phyloP scores from a whole-genome alignment of 352 stramenopile species.

The Phytophthora nicotianae region DNA sequence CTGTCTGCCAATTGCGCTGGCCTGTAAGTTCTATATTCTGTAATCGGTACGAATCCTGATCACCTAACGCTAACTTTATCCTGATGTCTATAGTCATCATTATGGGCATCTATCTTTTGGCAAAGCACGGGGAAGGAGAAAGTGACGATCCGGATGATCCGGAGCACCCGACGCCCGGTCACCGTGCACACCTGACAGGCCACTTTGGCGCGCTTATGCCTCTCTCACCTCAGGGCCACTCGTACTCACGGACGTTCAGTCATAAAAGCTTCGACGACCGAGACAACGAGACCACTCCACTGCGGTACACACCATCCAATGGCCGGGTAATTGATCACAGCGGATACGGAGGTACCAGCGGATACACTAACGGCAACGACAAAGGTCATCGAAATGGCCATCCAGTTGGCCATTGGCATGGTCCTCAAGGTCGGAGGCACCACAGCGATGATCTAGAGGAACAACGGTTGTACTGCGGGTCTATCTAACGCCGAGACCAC shows the following conservation, averaged over 20 bases:
- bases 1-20: conserved; percentile 73
- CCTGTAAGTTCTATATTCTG: conserved; percentile 51
- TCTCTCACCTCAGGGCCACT: conserved; percentile 57
- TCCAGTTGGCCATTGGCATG: conserved; percentile 25
- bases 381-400: conserved; percentile 22
- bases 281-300: conserved; percentile 48
- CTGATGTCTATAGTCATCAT: conserved; percentile 73
- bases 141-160: conserved; percentile 35
- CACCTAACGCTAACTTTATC: conserved; percentile 1
- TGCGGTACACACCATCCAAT: conserved; percentile 39
- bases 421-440: conserved; percentile 28
- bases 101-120: conserved; percentile 80
- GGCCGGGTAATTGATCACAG: conserved; percentile 27
- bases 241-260: conserved; percentile 41
- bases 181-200: conserved; percentile 55
- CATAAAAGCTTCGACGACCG: conserved; percentile 58
- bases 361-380: conserved; percentile 17
- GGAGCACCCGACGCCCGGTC: conserved; percentile 41
- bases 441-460: conserved; percentile 29
- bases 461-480: conserved; percentile 37
- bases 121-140: conserved; percentile 75
- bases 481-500: conserved; percentile 21
- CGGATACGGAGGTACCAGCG: conserved; percentile 16
- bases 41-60: background rate
- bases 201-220: conserved; percentile 86